Evolutionary conservation across 768 basidiomycete species (phyloP), one percentile per base, ranked within the genome.

Genomic region (Agrocybe pediades): DNA sequence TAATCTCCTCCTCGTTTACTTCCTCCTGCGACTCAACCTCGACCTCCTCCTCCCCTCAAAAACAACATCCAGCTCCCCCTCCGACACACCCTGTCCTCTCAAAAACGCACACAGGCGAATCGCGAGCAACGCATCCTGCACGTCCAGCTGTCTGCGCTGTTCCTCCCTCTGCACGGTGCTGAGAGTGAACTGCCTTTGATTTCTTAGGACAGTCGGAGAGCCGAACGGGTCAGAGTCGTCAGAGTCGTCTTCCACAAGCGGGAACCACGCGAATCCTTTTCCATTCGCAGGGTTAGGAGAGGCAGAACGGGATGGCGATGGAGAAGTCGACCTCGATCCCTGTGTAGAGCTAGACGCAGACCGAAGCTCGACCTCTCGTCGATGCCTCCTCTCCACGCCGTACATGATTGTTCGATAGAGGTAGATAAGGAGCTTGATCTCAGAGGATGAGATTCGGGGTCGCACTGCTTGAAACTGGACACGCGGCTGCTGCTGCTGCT

Each of bases 351-450:
- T 13, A 6, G 5, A n/a, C 11, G 13, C 29, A 9, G 4, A 4
- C 6, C 6, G 3, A 5, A 11, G 5, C 11, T 5, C 29, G 15
- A 30, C 29, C 29, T 30, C 29, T 7, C 29, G 29, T 15, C 29
- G 15, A 30, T 15, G 51, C 7, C 65, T 51, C 21, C 56, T 42
- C 53, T 65, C 63, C 30, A 67, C 45, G 11, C 65, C 65, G 23
- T 46, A 54, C 13, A 63, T 59, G 21, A 67, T 50, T 2, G 65
- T 67, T 16, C 61, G 48, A 47, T 65, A 67, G 13, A 67, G 58
- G 27, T 51, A 58, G 13, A 63, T 24, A 19, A 67, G 54, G 6
- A 64, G 46, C n/a, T 53, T 47, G 30, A 67, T 54, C 46, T 67
- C 63, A 5, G 60, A 62, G 11, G 59, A 43, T 13, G 63, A 53